These are phyloP conservation scores for Paramecium tetraurelia DNA, from an alignment of 73 alveolate genomes.

Conservation along the genomic window DNA sequence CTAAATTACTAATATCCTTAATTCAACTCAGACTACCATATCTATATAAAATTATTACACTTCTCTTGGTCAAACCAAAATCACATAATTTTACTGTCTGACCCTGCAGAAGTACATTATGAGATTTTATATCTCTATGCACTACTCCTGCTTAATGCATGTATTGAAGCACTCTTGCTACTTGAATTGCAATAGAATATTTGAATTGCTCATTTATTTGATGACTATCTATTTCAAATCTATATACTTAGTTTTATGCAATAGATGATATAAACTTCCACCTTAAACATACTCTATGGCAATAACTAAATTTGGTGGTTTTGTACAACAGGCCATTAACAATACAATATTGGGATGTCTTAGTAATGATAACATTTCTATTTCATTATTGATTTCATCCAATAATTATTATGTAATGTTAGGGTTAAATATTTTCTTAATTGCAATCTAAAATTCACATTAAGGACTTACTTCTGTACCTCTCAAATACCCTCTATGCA, in stretches of 20 bases:
- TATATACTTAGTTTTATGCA: constrained; percentile 78
- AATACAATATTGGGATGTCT: constrained; percentile 97
- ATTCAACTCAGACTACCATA: constrained; percentile 81
- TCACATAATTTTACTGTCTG: constrained; percentile 90
- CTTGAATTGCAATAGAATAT: constrained; percentile 77
- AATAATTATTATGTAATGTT: constrained; percentile 87
- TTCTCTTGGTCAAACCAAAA: constrained; percentile 95
- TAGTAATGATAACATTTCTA: constrained; percentile 86
- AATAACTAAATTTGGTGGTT: constrained; percentile 90
- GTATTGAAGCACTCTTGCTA: constrained; percentile 80
- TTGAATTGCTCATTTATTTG: constrained; percentile 75
- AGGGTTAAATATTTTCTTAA: constrained; percentile 96
- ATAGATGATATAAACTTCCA: constrained; percentile 86
- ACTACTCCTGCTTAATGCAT: constrained; percentile 93
- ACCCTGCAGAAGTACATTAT: constrained; percentile 87
- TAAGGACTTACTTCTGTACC: constrained; percentile 77
- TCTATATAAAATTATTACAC: background rate
- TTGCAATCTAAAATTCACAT: constrained; percentile 67
- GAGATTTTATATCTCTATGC: constrained; percentile 96
- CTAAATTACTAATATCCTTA: constrained; percentile 95
- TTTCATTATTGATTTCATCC: constrained; percentile 93
- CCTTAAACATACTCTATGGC: constrained; percentile 86
- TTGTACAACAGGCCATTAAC: constrained; percentile 90
- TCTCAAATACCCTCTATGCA: constrained; percentile 85
- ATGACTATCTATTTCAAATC: constrained; percentile 51